phyloP scores from a whole-genome alignment of 805 yeast genomes.

The Ascoidea tarda region DNA sequence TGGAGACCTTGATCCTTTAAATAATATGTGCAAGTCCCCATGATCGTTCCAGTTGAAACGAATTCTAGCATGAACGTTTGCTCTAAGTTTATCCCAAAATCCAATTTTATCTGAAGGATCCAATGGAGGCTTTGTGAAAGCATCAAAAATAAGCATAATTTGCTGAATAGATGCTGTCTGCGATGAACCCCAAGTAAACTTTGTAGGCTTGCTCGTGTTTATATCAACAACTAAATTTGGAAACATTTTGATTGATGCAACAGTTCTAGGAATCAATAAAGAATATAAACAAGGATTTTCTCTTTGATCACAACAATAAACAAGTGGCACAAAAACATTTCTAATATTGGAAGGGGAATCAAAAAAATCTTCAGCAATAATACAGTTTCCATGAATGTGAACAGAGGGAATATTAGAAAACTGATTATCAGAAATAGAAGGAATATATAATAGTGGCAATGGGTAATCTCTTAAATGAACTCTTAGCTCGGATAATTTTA shows the following conservation, averaged over 20 bases:
- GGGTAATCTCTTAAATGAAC: slow-evolving; percentile 79
- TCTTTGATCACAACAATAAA: slow-evolving; percentile 26
- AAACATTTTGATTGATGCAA: slow-evolving; percentile 61
- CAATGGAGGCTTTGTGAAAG: slow-evolving; percentile 77
- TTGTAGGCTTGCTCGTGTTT: slow-evolving; percentile 40
- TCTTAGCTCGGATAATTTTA: slow-evolving; percentile 46
- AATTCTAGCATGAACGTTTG: slow-evolving; percentile 61
- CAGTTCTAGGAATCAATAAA: slow-evolving; percentile 56
- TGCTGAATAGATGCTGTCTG: slow-evolving; percentile 78
- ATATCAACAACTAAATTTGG: slow-evolving; percentile 45
- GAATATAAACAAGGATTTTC: slow-evolving; percentile 32
- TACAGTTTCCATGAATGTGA: slow-evolving; percentile 45
- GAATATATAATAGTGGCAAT: slow-evolving; percentile 65
- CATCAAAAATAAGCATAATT: slow-evolving; percentile 61
- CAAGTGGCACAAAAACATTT: slow-evolving; percentile 46
- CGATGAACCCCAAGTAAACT: slow-evolving; percentile 75
- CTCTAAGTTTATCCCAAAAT: slow-evolving; percentile 82
- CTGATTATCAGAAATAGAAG: slow-evolving; percentile 27
- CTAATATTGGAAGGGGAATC: slow-evolving; percentile 38
- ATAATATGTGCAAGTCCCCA: slow-evolving; percentile 38
- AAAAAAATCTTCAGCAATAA: slow-evolving; percentile 53
- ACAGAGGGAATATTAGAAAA: slow-evolving; percentile 17
- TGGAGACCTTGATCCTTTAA: slow-evolving; percentile 73
- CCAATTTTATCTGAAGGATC: slow-evolving; percentile 82
- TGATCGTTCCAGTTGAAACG: slow-evolving; percentile 34